Base-by-base conservation (phyloP, 2,329 filamentous ascomycete species). In the Camptophora hylomeconis region DNA sequence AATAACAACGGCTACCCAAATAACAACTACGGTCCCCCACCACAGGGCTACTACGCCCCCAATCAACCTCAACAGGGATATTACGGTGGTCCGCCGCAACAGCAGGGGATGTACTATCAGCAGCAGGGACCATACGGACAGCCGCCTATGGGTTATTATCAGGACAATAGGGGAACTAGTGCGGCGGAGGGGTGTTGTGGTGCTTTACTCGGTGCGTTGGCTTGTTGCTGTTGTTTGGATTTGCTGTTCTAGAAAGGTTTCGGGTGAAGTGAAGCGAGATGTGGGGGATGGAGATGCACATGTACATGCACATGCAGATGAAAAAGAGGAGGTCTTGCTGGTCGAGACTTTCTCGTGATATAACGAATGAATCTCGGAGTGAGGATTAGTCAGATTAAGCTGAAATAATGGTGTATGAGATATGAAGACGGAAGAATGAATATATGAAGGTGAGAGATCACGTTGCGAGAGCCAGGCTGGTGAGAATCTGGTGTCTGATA, bases 181-280 rank as follows among this genome's bases (percentile, higher is more conserved):
- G 48, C 35, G 2, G 45, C 50, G 6, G 51, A 48, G 3, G 61
- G 61, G 2, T 45, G 62, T 18, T 50, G 59, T 20, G 55, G 54
- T 3, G 61, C 53, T 10, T 38, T 61, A 23, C 45, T 61, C 35
- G 62, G 53, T 7, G 53, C 50, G 31, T 37, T 64, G 46, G 61
- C 63, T 20, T 64, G 61, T 42, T 66, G 63, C 16, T 31, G 22
- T 19, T 31, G 29, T 31, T 15, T 31, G 17, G 29, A 31, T 16
- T 11, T 26, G 5, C 23, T 31, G 74, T 30, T 67, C 57, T 7
- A 75, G 58, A 38, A 86, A n/a, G n/a, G n/a, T n/a, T n/a, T n/a
- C n/a, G n/a, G n/a, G n/a, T n/a, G n/a, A n/a, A n/a, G n/a, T n/a
- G n/a, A n/a, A n/a, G n/a, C n/a, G n/a, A n/a, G n/a, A n/a, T n/a